phyloP scores from a whole-genome alignment of 1,284 basidiomycete species.

The Naganishia albida region DNA sequence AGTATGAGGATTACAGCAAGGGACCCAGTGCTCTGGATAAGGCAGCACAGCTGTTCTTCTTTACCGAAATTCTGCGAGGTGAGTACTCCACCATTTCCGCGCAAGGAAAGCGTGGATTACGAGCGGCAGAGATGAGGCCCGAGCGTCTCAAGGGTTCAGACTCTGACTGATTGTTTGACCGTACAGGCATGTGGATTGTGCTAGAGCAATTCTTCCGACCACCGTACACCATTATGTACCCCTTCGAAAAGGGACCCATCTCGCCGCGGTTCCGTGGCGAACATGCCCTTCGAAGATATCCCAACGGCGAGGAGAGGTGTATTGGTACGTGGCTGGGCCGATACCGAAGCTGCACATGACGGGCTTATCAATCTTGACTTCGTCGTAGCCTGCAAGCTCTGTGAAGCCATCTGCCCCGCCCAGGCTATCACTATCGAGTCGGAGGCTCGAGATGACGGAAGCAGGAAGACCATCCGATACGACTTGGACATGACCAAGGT shows the following conservation, averaged over 20 bases:
- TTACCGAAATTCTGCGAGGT: conserved; percentile 97
- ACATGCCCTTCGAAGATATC: conserved; percentile 96
- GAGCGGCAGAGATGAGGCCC: background rate
- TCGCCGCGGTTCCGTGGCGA: conserved; percentile 98
- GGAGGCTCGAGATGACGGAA: conserved; percentile 92
- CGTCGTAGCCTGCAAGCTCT: conserved; percentile 88
- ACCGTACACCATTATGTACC: conserved; percentile 90
- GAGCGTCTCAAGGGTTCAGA: background rate
- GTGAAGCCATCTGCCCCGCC: conserved; percentile 98
- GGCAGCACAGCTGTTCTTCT: conserved; percentile 95
- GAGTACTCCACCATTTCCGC: conserved; percentile 40
- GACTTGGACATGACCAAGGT: conserved; percentile 85
- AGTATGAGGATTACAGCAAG: conserved; percentile 56
- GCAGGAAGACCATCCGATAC: conserved; percentile 95
- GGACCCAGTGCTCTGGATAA: conserved; percentile 92
- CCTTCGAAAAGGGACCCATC: conserved; percentile 94
- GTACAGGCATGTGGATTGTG: conserved; percentile 96
- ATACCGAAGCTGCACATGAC: no score
- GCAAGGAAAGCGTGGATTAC: background rate
- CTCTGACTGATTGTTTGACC: background rate
- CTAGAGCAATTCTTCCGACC: conserved; percentile 95
- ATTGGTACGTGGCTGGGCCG: conserved; percentile 68
- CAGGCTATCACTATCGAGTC: conserved; percentile 99
- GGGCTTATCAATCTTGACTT: background rate
- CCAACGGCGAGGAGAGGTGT: conserved; percentile 97